phyloP scores from a whole-genome alignment of 371 early-diverging fungal genomes.

The Enteropsectra breve region DNA sequence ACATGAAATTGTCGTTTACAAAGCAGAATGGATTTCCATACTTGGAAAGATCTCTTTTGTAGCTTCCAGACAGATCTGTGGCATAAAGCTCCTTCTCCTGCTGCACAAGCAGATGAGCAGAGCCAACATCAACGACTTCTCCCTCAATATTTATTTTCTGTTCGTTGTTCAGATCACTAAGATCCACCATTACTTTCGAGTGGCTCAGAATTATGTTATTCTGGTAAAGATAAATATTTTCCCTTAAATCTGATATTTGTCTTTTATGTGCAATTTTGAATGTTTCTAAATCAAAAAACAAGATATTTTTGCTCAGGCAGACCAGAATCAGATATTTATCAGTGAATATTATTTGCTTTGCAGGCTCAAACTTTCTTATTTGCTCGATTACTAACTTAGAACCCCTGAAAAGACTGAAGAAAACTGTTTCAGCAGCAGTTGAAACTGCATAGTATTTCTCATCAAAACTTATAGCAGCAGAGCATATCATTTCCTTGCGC shows the following conservation, averaged over 20 bases:
- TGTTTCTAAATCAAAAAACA: not conserved
- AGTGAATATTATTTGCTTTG: conserved; percentile 4
- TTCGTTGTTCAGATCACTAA: too few relatives aligned
- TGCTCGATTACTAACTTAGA: conserved; percentile 1
- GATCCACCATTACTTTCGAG: not conserved
- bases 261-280: not conserved
- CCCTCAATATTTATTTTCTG: not conserved
- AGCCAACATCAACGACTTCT: not conserved
- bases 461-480: conserved; percentile 2
- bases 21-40: not conserved
- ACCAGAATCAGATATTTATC: conserved; percentile 4
- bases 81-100: not conserved
- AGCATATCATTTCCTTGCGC: not conserved
- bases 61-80: not conserved
- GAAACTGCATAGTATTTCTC: not conserved
- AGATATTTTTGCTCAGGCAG: not conserved
- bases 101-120: not conserved
- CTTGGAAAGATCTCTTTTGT: too few relatives aligned
- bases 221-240: not conserved
- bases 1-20: not conserved
- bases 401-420: not conserved
- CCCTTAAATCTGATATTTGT: not conserved
- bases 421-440: not conserved
- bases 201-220: conserved; percentile 4
- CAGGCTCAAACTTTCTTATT: conserved; percentile 2